Conservation (phyloP, 148 eudicot genomes). For the Pharnaceum exiguum region DNA sequence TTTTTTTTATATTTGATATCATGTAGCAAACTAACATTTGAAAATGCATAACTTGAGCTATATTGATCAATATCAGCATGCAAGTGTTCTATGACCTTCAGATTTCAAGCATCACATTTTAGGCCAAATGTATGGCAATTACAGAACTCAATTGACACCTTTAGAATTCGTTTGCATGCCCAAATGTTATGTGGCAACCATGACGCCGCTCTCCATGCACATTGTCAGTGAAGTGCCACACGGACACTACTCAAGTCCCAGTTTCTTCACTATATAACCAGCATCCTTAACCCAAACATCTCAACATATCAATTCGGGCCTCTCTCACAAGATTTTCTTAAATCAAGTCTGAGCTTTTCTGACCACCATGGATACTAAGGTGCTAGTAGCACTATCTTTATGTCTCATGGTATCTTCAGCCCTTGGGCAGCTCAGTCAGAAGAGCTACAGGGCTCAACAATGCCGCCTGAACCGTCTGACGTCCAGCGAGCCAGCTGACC, state of each 20-base stretch:
- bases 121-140: slow-evolving; percentile 21
- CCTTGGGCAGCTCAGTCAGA: slow-evolving; percentile 3
- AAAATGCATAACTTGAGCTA: too few species aligned
- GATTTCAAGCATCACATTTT: slow-evolving; percentile 12
- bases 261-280: not conserved
- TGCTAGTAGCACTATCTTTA: slow-evolving; percentile 16
- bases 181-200: slow-evolving; percentile 22
- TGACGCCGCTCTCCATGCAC: slow-evolving; percentile 12
- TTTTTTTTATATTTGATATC: too few species aligned
- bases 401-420: slow-evolving; percentile 18
- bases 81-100: too few species aligned
- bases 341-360: not conserved
- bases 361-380: slow-evolving; percentile 17
- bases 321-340: not conserved
- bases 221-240: not conserved
- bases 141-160: slow-evolving; percentile 21
- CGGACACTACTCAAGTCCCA: too few species aligned
- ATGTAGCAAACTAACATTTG: too few species aligned
- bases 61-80: too few species aligned
- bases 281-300: not conserved
- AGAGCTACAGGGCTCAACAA: slow-evolving; percentile 35
- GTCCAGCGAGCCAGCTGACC: slow-evolving; percentile 36
- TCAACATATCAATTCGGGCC: not conserved
- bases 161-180: slow-evolving; percentile 2
- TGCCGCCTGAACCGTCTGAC: slow-evolving; percentile 40